Evolutionary conservation across 2,329 filamentous ascomycete genomes (phyloP).

Genomic region (Cercospora beticola): DNA sequence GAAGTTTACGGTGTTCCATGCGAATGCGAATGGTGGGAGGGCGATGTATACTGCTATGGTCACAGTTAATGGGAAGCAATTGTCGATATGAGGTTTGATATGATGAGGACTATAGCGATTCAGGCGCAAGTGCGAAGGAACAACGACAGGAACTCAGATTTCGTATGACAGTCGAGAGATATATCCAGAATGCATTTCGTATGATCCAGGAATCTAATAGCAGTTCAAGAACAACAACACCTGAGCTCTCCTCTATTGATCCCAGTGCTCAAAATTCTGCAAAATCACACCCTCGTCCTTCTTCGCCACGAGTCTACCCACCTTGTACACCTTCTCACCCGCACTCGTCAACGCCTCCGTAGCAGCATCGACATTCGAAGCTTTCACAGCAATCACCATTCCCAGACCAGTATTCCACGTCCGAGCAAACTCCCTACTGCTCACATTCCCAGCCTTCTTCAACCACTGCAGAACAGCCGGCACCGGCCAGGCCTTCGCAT

Average conservation of each 20-base stretch:
- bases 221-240: background rate
- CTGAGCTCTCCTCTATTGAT: conserved; percentile 5
- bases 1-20: conserved; percentile 37
- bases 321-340: conserved; percentile 73
- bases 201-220: background rate
- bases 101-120: background rate
- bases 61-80: conserved; percentile 2
- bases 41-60: conserved; percentile 26
- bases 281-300: conserved; percentile 61
- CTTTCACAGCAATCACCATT: conserved; percentile 82
- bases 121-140: background rate
- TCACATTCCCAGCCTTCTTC: conserved; percentile 69
- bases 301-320: conserved; percentile 69
- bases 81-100: background rate
- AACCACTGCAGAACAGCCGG: conserved; percentile 86
- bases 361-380: conserved; percentile 62
- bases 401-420: conserved; percentile 95
- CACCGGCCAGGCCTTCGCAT: conserved; percentile 72
- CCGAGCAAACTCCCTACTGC: conserved; percentile 75
- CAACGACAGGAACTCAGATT: background rate
- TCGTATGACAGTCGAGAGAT: background rate
- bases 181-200: background rate
- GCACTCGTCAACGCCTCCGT: conserved; percentile 59
- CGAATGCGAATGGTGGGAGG: conserved; percentile 28
- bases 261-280: conserved; percentile 53